Conservation (phyloP, 2,329 filamentous ascomycete genomes). For the Coleophoma crateriformis region DNA sequence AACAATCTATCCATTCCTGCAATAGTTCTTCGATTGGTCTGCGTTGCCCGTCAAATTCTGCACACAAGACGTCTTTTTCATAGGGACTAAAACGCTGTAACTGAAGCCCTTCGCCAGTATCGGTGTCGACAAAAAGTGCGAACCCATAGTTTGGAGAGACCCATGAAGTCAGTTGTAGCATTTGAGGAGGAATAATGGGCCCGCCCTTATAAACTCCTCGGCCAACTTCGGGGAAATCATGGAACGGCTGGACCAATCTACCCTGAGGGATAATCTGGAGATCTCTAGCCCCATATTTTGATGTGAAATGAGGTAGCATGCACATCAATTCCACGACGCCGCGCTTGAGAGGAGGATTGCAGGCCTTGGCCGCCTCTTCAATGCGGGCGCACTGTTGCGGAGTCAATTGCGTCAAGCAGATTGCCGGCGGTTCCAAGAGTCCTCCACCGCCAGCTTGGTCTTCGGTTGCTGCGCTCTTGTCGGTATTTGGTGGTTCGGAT, state of each 20-base stretch:
- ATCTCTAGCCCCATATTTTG: not conserved
- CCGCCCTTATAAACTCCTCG: conserved; percentile 1
- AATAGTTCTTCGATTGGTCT: conserved; percentile 5
- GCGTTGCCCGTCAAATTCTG: not conserved
- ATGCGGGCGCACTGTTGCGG: conserved; percentile 4
- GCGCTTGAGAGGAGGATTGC: conserved; percentile 5
- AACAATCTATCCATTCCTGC: conserved; percentile 7
- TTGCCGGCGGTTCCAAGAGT: not conserved
- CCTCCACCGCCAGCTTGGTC: not conserved
- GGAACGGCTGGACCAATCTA: too few relatives aligned
- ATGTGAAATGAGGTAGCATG: conserved; percentile 5
- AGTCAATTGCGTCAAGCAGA: conserved; percentile 8
- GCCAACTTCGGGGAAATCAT: not conserved
- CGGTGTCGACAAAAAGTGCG: conserved; percentile 6
- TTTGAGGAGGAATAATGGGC: conserved; percentile 5
- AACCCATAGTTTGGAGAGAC: not conserved
- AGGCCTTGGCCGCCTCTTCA: conserved; percentile 4
- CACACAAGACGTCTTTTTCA: not conserved
- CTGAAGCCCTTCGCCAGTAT: conserved; percentile 6
- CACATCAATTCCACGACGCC: conserved; percentile 10
- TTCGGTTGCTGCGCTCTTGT: too few relatives aligned
- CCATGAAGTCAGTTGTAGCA: conserved; percentile 2
- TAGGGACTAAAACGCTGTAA: not conserved
- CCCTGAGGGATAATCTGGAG: too few relatives aligned
- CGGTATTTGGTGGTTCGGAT: too few relatives aligned